These are phyloP conservation scores for Cyanidium caldarium DNA, from an alignment of 23 red algal species.

Conservation along the genomic window DNA sequence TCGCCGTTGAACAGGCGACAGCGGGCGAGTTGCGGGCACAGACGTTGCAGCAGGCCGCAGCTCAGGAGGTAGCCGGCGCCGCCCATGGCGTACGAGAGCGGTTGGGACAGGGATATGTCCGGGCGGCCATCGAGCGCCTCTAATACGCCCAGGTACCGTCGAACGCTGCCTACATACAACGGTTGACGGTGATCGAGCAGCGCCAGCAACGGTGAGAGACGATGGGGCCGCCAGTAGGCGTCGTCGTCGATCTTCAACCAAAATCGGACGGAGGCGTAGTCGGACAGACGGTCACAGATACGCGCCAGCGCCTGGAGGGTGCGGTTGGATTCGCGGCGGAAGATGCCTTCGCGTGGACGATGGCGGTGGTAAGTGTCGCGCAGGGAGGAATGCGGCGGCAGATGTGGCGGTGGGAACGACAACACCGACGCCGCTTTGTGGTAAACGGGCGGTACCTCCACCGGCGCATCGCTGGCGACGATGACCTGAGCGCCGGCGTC, in stretches of 20 bases:
- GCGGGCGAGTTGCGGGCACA: not conserved
- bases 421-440: too few relatives aligned
- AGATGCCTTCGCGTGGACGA: not conserved
- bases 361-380: not conserved
- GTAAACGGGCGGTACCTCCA: too few relatives aligned
- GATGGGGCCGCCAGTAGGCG: not conserved
- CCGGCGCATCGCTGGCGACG: not conserved
- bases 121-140: not conserved
- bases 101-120: not conserved
- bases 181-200: not conserved
- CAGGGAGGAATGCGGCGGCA: not conserved
- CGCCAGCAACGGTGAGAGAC: not conserved
- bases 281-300: not conserved
- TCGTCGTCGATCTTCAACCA: not conserved
- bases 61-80: constrained; percentile 20
- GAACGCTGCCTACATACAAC: not conserved
- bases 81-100: constrained; percentile 16
- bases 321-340: not conserved
- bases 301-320: not conserved
- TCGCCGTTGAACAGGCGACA: constrained; percentile 19
- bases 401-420: too few relatives aligned
- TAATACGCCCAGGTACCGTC: not conserved
- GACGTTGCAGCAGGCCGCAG: not conserved
- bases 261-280: not conserved
- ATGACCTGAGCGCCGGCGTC: not conserved